Percentiles rank a stretch among this genome's conserved stretches.
These are phyloP conservation scores for Fusarium humuli DNA, from an alignment of 2,329 filamentous ascomycete genomes.

Conservation along the genomic window DNA sequence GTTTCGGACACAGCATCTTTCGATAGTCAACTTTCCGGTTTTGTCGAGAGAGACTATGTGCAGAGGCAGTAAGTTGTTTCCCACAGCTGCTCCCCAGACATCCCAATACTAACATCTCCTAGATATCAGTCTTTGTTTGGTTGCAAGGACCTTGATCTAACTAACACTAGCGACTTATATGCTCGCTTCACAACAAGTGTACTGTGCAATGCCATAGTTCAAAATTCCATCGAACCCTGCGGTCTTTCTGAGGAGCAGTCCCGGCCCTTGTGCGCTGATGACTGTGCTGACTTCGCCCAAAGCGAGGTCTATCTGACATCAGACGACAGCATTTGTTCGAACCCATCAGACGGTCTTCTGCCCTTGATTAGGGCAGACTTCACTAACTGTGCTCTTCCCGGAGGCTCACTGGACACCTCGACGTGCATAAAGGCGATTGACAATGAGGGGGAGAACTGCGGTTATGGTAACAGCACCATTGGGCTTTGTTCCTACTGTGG, in stretches of 20 bases:
- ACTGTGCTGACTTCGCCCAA: conserved; percentile 86
- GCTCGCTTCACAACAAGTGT: conserved; percentile 93
- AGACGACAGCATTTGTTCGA: conserved; percentile 78
- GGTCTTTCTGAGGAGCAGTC: conserved; percentile 71
- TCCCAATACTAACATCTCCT: conserved; percentile 20
- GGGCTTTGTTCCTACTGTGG: conserved; percentile 91
- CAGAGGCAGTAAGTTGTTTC: conserved; percentile 75
- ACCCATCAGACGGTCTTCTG: conserved; percentile 72
- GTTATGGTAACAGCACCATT: conserved; percentile 76
- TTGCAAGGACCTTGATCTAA: conserved; percentile 80
- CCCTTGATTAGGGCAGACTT: conserved; percentile 91
- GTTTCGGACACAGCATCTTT: conserved; percentile 83
- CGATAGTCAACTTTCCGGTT: conserved; percentile 77
- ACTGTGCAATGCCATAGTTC: conserved; percentile 92
- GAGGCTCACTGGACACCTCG: conserved; percentile 77
- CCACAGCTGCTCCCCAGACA: neutral
- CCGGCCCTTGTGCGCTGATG: conserved; percentile 85
- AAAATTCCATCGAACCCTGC: conserved; percentile 83
- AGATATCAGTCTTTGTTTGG: conserved; percentile 88
- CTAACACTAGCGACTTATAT: conserved; percentile 84
- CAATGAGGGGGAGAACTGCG: conserved; percentile 91
- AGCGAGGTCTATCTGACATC: conserved; percentile 88
- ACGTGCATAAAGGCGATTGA: conserved; percentile 79
- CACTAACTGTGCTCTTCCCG: conserved; percentile 85
- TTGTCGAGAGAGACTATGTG: conserved; percentile 80